Percentiles rank a stretch among this genome's conserved stretches.
Evolutionary conservation across 305 asterid species (phyloP).

Genomic region (Euphrasia arctica): DNA sequence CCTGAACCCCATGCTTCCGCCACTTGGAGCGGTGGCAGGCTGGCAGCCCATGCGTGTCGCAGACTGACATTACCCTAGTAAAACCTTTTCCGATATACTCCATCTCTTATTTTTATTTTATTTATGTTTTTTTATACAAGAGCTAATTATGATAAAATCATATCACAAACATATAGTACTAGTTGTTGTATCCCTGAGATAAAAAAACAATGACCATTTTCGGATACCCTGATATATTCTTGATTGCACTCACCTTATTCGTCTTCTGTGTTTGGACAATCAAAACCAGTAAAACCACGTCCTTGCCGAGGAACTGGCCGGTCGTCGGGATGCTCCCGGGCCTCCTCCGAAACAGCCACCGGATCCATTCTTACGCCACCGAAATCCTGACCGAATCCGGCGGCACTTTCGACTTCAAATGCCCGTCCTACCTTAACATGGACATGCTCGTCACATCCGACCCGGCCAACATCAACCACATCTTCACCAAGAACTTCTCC

Average conservation of each 20-base stretch:
- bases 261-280: not conserved
- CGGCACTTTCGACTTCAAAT: slow-evolving; percentile 38
- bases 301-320: slow-evolving; percentile 44
- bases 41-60: too few relatives aligned
- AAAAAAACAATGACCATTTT: slow-evolving; percentile 21
- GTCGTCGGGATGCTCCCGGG: slow-evolving; percentile 47
- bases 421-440: slow-evolving; percentile 41
- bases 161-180: too few relatives aligned
- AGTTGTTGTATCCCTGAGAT: too few relatives aligned
- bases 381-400: slow-evolving; percentile 21
- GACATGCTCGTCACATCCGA: slow-evolving; percentile 23
- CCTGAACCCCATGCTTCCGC: too few relatives aligned
- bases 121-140: too few relatives aligned
- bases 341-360: slow-evolving; percentile 29
- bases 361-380: slow-evolving; percentile 41
- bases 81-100: too few relatives aligned
- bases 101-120: too few relatives aligned
- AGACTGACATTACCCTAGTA: too few relatives aligned
- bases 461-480: slow-evolving; percentile 8
- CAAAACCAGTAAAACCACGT: not conserved
- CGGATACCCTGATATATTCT: slow-evolving; percentile 19
- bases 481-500: slow-evolving; percentile 11
- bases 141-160: too few relatives aligned
- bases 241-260: slow-evolving; percentile 2
- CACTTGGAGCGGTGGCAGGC: too few relatives aligned